Percentiles rank a stretch among this genome's conserved stretches.
Conservation (phyloP, 2,329 filamentous ascomycete species). For the Chaetothyriales sp. region DNA sequence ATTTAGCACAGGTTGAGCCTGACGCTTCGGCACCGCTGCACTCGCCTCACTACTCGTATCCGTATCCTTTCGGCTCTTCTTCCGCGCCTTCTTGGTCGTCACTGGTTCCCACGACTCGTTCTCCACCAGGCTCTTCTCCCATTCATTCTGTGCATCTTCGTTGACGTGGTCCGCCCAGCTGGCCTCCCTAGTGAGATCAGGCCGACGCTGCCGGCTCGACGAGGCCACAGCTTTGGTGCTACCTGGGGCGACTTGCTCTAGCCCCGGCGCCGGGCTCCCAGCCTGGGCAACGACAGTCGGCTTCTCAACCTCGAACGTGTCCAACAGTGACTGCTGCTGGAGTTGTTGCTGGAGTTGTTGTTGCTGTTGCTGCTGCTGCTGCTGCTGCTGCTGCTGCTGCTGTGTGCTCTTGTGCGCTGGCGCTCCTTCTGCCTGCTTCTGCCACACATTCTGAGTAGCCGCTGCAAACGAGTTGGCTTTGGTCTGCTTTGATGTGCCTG, state of each 20-base stretch:
- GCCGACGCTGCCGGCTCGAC: conserved; percentile 10
- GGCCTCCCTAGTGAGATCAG: conserved; percentile 16
- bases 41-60: conserved; percentile 34
- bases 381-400: conserved; percentile 5
- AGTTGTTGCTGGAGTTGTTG: conserved; percentile 4
- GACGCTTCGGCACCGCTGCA: conserved; percentile 20
- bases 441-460: conserved; percentile 43
- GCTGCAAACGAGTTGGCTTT: conserved; percentile 42
- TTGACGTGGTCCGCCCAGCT: conserved; percentile 38
- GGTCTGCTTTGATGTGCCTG: conserved; percentile 72
- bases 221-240: conserved; percentile 9
- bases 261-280: conserved; percentile 1
- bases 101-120: conserved; percentile 50
- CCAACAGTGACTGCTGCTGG: conserved; percentile 22
- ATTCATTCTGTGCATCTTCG: conserved; percentile 49
- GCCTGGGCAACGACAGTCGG: conserved; percentile 5
- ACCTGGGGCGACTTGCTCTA: conserved; percentile 9
- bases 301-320: conserved; percentile 28
- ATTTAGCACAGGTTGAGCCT: conserved; percentile 6
- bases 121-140: conserved; percentile 32
- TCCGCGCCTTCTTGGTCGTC: conserved; percentile 43
- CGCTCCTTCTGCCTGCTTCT: conserved; percentile 21
- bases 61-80: conserved; percentile 32
- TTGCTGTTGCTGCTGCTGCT: conserved; percentile 15
- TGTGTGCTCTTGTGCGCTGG: conserved; percentile 15